Base-by-base conservation (phyloP, 805 yeast species). In the Myxozyma sirexii region DNA sequence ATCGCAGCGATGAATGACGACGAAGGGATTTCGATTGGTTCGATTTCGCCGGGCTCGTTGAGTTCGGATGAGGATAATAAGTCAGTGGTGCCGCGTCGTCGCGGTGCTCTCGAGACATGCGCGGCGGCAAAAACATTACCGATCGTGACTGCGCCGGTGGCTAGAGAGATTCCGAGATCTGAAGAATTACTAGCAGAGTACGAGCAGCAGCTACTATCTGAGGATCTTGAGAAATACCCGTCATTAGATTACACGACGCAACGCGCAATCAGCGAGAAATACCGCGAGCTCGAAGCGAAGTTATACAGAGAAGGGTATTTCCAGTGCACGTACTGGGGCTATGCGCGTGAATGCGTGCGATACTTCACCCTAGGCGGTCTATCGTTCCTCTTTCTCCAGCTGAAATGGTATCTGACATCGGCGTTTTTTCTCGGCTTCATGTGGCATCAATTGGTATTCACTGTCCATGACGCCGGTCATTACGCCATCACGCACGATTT, bases 381-480 rank as follows among this genome's bases (percentile, higher is more conserved):
- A 52, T 76, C 86, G 3, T 76, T 80, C 46, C 72, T 79, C 6
- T 80, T 84, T 55, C 79, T 84, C 63, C 79, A 79, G 60, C 58
- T 72, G 12, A 71, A 74, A 17, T 77, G 80, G 69, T 79, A 82
- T 59, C 72, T 76, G 35, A 43, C 79, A 26, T 84, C 91, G 66
- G 96, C 94, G 0, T 58, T 85, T 4, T 74, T 74, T 55, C 75
- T 91, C 59, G 97, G 94, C 0, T 69, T 84, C 46, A 88, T 86
- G 7, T 90, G 97, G 97, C 97, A 90, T 67, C 97, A 90, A 72
- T 78, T 88, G 71, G 87, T 90, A 1, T 90, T 90, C 71, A 85
- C 89, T 54, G 97, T 86, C 0, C 97, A 90, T 69, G 97, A 90
- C 72, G 90, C 96, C 0, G 96, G 96, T 4, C 97, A 90, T 71